phyloP scores from a whole-genome alignment of 2,329 filamentous ascomycete species.

The Fusarium neocosmosporiellum region DNA sequence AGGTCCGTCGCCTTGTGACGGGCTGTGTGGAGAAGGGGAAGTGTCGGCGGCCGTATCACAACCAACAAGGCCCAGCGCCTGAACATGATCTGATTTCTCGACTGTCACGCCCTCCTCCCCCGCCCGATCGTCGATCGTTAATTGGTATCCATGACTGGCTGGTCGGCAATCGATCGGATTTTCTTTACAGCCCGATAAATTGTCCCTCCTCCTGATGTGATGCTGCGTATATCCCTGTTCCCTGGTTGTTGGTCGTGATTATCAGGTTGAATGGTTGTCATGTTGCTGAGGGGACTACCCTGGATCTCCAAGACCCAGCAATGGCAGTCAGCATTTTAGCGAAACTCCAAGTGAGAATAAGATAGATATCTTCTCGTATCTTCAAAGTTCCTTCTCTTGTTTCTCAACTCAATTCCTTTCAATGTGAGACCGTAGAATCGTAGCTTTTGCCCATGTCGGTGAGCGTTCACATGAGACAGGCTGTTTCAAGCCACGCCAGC shows the following conservation, averaged over 20 bases:
- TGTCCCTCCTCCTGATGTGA: not conserved
- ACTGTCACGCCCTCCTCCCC: conserved; percentile 2
- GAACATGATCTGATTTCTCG: not conserved
- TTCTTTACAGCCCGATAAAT: not conserved
- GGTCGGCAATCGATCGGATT: conserved; percentile 24
- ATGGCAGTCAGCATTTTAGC: not conserved
- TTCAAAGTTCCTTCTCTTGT: not conserved
- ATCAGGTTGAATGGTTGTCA: not conserved
- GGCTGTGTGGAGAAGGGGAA: not conserved
- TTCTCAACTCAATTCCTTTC: not conserved
- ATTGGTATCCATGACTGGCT: conserved; percentile 1
- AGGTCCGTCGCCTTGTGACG: not conserved
- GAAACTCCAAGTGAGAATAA: not conserved
- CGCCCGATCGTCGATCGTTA: not conserved
- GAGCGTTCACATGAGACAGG: not conserved
- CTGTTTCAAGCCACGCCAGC: not conserved
- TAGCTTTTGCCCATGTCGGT: not conserved
- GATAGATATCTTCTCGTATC: not conserved
- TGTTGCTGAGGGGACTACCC: conserved; percentile 2
- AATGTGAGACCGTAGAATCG: not conserved
- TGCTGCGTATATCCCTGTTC: not conserved
- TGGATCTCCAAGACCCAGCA: not conserved
- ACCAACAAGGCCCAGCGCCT: not conserved
- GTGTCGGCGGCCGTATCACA: not conserved
- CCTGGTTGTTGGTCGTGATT: not conserved